These are phyloP conservation scores for Besnoitia besnoiti DNA, from an alignment of 169 alveolate genomes.

Conservation along the genomic window DNA sequence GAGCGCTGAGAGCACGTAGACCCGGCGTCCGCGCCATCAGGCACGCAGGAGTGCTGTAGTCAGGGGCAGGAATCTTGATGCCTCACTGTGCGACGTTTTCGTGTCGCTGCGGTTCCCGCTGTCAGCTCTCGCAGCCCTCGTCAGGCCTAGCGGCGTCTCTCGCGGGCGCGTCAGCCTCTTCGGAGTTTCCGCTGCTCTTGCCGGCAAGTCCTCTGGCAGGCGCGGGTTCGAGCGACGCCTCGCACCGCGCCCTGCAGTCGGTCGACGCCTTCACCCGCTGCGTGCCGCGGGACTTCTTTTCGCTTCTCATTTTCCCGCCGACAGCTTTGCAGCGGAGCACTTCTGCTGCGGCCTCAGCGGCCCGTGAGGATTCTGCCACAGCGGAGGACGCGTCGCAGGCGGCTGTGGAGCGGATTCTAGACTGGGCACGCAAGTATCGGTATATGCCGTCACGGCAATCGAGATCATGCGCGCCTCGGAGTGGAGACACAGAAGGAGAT, in stretches of 20 bases:
- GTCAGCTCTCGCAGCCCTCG: not conserved
- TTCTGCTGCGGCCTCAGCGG: not conserved
- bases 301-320: conserved; percentile 19
- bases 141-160: not conserved
- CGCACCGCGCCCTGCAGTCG: not conserved
- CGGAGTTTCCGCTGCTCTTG: not conserved
- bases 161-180: not conserved
- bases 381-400: not conserved
- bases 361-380: not conserved
- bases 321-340: not conserved
- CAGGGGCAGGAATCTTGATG: too few species aligned
- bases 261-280: not conserved
- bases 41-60: too few species aligned
- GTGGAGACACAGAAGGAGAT: not conserved
- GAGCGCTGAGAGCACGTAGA: too few species aligned
- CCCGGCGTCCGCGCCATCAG: too few species aligned
- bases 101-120: too few species aligned
- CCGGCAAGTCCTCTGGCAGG: not conserved
- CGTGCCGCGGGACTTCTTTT: not conserved
- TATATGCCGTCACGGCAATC: not conserved
- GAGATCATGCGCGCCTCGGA: not conserved
- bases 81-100: too few species aligned
- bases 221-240: not conserved
- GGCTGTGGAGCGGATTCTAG: not conserved
- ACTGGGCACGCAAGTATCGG: not conserved